Evolutionary conservation across 1,284 basidiomycete genomes (phyloP).

Genomic region (Ceratobasidium sp.): DNA sequence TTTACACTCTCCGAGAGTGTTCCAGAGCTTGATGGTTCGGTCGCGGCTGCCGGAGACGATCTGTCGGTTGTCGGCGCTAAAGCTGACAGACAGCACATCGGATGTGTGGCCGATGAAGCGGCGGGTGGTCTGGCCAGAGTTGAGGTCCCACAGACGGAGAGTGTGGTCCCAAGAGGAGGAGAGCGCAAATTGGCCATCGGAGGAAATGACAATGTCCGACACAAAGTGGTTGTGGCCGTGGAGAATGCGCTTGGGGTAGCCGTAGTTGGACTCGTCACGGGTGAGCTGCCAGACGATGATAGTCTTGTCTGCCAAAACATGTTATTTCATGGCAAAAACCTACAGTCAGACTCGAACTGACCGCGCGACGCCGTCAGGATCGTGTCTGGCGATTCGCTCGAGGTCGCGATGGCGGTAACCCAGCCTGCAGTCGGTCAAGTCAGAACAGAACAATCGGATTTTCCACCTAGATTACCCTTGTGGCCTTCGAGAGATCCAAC

Average conservation of each 20-base stretch:
- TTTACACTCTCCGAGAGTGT: conserved; percentile 99
- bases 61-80: conserved; percentile 97
- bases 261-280: conserved; percentile 88
- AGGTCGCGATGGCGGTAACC: conserved; percentile 96
- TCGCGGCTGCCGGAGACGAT: conserved; percentile 99
- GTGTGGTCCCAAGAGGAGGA: conserved; percentile 99
- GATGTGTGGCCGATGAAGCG: conserved; percentile 98
- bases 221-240: conserved; percentile 99
- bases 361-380: conserved; percentile 96
- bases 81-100: conserved; percentile 97
- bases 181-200: conserved; percentile 98
- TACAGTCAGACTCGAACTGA: conserved; percentile 54
- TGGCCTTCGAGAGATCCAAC: conserved; percentile 94
- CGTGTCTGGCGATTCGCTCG: conserved; percentile 96
- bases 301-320: conserved; percentile 83
- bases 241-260: conserved; percentile 96
- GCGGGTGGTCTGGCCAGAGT: conserved; percentile 92
- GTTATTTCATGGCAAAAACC: conserved; percentile 43
- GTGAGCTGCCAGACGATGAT: conserved; percentile 99
- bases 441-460: neutral
- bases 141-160: conserved; percentile 98
- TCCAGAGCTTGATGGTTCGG: conserved; percentile 99
- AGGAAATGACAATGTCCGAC: conserved; percentile 98
- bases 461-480: conserved; percentile 49
- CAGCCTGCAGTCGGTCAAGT: conserved; percentile 65